Conservation (phyloP, 2,329 filamentous ascomycete species). For the Alternaria dauci region DNA sequence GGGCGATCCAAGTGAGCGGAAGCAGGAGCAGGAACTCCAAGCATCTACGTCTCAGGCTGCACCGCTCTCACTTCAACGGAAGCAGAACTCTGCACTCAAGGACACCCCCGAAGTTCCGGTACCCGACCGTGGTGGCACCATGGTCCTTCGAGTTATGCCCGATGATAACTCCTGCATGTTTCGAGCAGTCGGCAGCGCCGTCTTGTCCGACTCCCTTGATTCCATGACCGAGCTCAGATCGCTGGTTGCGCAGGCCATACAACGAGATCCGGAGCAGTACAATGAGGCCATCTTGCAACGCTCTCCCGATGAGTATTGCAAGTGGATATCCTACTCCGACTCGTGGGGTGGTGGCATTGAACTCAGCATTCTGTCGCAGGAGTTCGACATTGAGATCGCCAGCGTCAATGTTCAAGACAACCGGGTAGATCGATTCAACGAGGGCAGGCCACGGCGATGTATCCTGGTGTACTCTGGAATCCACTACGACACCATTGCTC, state of each 20-base stretch:
- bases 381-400: slow-evolving; percentile 86
- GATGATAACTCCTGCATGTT: slow-evolving; percentile 97
- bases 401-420: slow-evolving; percentile 80
- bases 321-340: slow-evolving; percentile 79
- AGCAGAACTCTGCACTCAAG: slow-evolving; percentile 55
- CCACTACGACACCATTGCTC: slow-evolving; percentile 89
- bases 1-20: slow-evolving; percentile 38
- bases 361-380: slow-evolving; percentile 80
- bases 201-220: slow-evolving; percentile 71
- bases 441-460: slow-evolving; percentile 70
- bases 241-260: slow-evolving; percentile 81
- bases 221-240: slow-evolving; percentile 76
- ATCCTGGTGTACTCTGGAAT: slow-evolving; percentile 91
- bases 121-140: slow-evolving; percentile 63
- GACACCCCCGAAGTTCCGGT: slow-evolving; percentile 70
- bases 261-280: slow-evolving; percentile 75
- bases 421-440: slow-evolving; percentile 78
- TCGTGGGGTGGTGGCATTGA: slow-evolving; percentile 95
- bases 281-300: slow-evolving; percentile 78
- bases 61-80: slow-evolving; percentile 54
- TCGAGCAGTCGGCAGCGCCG: slow-evolving; percentile 81
- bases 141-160: slow-evolving; percentile 90
- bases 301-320: slow-evolving; percentile 75
- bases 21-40: slow-evolving; percentile 23
- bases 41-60: slow-evolving; percentile 35